phyloP scores from a whole-genome alignment of 192 early-diverging fungal species.

The Entomortierella lignicola region DNA sequence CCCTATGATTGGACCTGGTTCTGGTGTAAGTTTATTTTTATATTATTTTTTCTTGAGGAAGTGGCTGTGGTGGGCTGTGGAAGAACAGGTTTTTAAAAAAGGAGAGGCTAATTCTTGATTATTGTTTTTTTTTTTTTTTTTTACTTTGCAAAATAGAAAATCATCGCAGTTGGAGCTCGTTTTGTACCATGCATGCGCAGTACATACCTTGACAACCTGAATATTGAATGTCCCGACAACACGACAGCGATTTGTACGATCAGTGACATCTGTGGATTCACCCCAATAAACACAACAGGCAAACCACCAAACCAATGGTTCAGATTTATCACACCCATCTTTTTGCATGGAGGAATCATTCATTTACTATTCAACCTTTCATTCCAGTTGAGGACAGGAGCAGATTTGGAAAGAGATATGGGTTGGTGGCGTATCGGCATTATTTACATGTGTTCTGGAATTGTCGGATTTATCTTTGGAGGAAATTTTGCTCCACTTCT shows the following conservation, averaged over 20 bases:
- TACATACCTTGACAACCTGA: conserved; percentile 32
- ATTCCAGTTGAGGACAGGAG: conserved; percentile 78
- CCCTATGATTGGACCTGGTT: conserved; percentile 83
- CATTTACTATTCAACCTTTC: conserved; percentile 82
- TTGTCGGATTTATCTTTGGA: conserved; percentile 85
- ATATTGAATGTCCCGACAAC: conserved; percentile 56
- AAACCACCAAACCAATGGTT: conserved; percentile 79
- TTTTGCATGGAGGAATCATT: conserved; percentile 84
- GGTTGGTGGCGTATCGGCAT: conserved; percentile 77
- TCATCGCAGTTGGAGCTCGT: conserved; percentile 79
- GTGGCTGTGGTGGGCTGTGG: too few species aligned
- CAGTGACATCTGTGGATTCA: conserved; percentile 70
- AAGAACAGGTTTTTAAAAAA: too few species aligned
- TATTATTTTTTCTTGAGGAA: background rate
- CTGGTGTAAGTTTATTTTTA: conserved; percentile 56
- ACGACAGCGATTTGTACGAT: conserved; percentile 53
- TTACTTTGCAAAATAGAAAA: conserved; percentile 50
- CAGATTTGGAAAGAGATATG: conserved; percentile 79
- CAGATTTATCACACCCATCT: conserved; percentile 85
- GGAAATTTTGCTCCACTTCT: conserved; percentile 66
- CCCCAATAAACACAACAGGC: conserved; percentile 55
- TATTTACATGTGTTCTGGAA: conserved; percentile 80
- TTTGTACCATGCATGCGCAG: conserved; percentile 85
- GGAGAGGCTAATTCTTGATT: background rate
- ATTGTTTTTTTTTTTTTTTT: background rate